Evolutionary conservation across 345 rosid species (phyloP).

Genomic region (Eucalyptus shirleyi): DNA sequence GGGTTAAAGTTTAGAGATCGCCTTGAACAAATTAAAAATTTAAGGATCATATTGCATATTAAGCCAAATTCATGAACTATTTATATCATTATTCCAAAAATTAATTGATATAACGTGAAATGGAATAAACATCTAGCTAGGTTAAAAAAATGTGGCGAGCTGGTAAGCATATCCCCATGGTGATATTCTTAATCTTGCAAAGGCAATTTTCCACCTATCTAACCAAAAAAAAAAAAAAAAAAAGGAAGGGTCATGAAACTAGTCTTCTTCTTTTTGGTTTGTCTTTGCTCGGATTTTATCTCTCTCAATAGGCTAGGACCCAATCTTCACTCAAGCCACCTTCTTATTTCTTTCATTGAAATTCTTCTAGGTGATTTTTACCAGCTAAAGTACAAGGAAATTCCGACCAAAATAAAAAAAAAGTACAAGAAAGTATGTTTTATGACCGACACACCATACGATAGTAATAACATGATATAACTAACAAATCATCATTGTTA

Average conservation of each 20-base stretch:
- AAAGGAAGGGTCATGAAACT: not conserved
- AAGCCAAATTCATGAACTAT: too few species aligned
- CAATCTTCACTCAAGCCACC: not conserved
- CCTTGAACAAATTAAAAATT: too few species aligned
- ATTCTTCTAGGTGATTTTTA: not conserved
- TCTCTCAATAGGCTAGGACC: not conserved
- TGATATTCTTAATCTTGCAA: not conserved
- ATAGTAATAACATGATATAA: not conserved
- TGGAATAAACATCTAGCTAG: not conserved
- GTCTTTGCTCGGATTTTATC: not conserved
- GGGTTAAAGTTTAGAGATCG: too few species aligned
- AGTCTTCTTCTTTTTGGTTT: not conserved
- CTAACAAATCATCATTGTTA: accelerated
- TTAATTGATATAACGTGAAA: too few species aligned
- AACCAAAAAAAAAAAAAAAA: not conserved
- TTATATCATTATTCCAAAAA: too few species aligned
- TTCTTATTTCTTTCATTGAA: not conserved
- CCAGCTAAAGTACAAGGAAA: not conserved
- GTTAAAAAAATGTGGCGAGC: not conserved
- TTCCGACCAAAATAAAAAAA: too few species aligned
- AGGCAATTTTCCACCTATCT: not conserved
- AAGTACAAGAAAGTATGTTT: not conserved
- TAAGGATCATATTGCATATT: not conserved
- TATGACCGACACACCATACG: accelerated
- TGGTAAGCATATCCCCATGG: not conserved